A percentile compares a stretch with the other conserved stretches of the same genome.
phyloP scores from a whole-genome alignment of 164 flowering plant species.

The Magnolia sinica region DNA sequence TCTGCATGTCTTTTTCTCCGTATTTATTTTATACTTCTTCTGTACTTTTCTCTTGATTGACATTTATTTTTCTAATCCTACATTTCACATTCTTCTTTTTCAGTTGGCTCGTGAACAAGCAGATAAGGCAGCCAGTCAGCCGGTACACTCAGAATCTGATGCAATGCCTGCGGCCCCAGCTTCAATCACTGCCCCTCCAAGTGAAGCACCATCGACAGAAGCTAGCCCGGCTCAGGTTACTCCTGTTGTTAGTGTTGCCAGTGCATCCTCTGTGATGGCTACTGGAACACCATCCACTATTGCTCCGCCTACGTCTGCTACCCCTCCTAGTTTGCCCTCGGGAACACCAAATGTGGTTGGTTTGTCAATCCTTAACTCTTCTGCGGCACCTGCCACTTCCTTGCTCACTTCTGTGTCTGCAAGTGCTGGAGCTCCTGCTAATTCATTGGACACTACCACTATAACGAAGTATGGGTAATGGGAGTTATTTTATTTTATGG shows the following conservation, averaged over 20 bases:
- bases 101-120: conserved; percentile 96
- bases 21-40: neutral
- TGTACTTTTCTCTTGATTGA: neutral
- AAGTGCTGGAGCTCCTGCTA: conserved; percentile 26
- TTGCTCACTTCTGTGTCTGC: conserved; percentile 24
- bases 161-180: conserved; percentile 18
- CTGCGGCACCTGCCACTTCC: conserved; percentile 14
- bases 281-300: conserved; percentile 32
- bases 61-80: conserved; percentile 6
- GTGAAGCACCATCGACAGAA: conserved; percentile 23
- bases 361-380: conserved; percentile 14
- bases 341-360: conserved; percentile 25
- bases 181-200: conserved; percentile 25
- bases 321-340: conserved; percentile 16
- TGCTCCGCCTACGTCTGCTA: conserved; percentile 6
- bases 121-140: conserved; percentile 42
- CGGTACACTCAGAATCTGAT: conserved; percentile 30
- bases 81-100: conserved; percentile 5
- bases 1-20: neutral
- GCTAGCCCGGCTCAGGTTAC: conserved; percentile 60
- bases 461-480: conserved; percentile 32
- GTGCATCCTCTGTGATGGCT: conserved; percentile 29
- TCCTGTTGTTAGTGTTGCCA: conserved; percentile 37
- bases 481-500: neutral
- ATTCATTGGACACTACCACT: conserved; percentile 18